phyloP scores from a whole-genome alignment of 768 basidiomycete species.

The Sarcomyxa edulis region DNA sequence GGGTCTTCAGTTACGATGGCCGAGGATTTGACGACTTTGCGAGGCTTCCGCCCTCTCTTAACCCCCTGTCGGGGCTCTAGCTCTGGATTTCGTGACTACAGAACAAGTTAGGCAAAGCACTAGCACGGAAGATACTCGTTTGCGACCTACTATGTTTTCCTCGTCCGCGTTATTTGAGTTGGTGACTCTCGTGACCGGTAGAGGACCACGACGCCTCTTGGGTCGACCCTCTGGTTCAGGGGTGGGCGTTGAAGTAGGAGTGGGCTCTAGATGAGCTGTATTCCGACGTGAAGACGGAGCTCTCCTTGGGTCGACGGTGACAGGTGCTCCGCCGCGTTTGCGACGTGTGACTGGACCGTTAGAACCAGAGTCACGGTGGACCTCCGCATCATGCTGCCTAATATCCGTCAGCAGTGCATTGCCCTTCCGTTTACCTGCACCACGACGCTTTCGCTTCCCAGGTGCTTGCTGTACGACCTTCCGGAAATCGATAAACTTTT shows the following conservation, averaged over 20 bases:
- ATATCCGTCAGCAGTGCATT: slow-evolving; percentile 82
- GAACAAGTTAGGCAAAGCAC: not conserved
- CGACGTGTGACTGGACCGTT: slow-evolving; percentile 35
- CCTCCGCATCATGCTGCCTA: slow-evolving; percentile 64
- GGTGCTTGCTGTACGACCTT: slow-evolving; percentile 64
- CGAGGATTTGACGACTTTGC: slow-evolving; percentile 36
- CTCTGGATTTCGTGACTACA: slow-evolving; percentile 22
- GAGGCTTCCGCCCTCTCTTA: slow-evolving; percentile 32
- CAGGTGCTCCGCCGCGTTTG: slow-evolving; percentile 22
- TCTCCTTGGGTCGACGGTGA: slow-evolving; percentile 24
- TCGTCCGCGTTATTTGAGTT: slow-evolving; percentile 25
- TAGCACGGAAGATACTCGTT: slow-evolving; percentile 12
- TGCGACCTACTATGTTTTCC: slow-evolving; percentile 14
- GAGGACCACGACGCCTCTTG: slow-evolving; percentile 32
- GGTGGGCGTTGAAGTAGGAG: slow-evolving; percentile 55
- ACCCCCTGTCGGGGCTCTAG: slow-evolving; percentile 30
- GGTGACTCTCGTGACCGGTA: slow-evolving; percentile 20
- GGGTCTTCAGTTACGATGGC: slow-evolving; percentile 31
- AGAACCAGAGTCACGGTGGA: slow-evolving; percentile 30
- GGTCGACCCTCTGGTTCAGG: slow-evolving; percentile 57
- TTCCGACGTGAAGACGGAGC: slow-evolving; percentile 29
- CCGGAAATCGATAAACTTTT: slow-evolving; percentile 79
- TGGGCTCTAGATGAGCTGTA: slow-evolving; percentile 35
- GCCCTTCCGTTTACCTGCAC: slow-evolving; percentile 70
- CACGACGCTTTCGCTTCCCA: slow-evolving; percentile 58